Percentiles rank a stretch among this genome's conserved stretches.
Evolutionary conservation across 768 basidiomycete genomes (phyloP).

Genomic region (Chiua virens): DNA sequence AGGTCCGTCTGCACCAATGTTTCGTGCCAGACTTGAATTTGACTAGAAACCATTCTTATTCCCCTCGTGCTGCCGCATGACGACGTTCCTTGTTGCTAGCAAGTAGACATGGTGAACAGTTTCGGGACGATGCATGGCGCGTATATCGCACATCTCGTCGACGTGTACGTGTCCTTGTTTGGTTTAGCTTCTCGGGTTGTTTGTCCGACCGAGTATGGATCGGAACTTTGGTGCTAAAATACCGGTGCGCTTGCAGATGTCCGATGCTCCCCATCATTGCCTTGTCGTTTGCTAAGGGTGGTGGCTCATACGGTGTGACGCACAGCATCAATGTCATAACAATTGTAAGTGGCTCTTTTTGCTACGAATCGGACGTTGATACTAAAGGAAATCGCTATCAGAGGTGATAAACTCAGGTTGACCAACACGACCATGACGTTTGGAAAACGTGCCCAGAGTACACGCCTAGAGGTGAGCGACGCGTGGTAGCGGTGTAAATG

Average conservation of each 20-base stretch:
- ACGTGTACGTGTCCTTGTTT: slow-evolving; percentile 37
- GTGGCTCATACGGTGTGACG: slow-evolving; percentile 38
- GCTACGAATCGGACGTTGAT: not conserved
- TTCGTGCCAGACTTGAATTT: not conserved
- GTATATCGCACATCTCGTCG: slow-evolving; percentile 45
- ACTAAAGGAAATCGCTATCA: slow-evolving; percentile 11
- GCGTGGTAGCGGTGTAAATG: not conserved
- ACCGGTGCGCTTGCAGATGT: slow-evolving; percentile 31
- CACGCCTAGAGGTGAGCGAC: slow-evolving; percentile 41
- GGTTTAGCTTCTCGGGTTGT: not conserved
- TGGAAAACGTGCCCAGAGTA: slow-evolving; percentile 31
- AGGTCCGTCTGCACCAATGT: slow-evolving; percentile 33
- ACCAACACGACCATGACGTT: slow-evolving; percentile 38
- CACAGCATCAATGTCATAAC: slow-evolving; percentile 42
- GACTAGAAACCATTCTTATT: too few relatives aligned
- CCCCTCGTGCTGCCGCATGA: too few relatives aligned
- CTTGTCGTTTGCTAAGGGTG: slow-evolving; percentile 34
- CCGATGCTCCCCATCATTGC: slow-evolving; percentile 40
- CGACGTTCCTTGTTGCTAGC: not conserved
- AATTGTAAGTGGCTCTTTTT: slow-evolving; percentile 30
- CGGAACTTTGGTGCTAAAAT: too few relatives aligned
- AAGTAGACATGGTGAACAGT: slow-evolving; percentile 45
- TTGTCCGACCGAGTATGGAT: too few relatives aligned
- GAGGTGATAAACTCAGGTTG: slow-evolving; percentile 45
- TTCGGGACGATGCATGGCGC: slow-evolving; percentile 41